phyloP scores from a whole-genome alignment of 176 grass and related monocot genomes.

The Phyllostachys edulis region DNA sequence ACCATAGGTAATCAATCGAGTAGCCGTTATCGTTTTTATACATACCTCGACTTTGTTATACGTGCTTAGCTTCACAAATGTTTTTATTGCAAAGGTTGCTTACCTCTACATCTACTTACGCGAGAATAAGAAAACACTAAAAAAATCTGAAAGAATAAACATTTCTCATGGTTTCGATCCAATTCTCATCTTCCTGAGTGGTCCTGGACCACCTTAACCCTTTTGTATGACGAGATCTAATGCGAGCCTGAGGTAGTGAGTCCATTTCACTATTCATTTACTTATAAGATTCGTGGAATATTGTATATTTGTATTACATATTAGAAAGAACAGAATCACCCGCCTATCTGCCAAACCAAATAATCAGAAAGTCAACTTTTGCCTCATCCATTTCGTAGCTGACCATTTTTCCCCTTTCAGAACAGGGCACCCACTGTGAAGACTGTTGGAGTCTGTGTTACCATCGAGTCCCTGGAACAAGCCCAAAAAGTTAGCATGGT shows the following conservation, averaged over 20 bases:
- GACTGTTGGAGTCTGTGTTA: slow-evolving; percentile 63
- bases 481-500: not conserved
- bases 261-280: slow-evolving; percentile 4
- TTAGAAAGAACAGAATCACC: not conserved
- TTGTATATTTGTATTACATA: slow-evolving; percentile 12
- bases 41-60: no score
- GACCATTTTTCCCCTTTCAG: slow-evolving; percentile 97
- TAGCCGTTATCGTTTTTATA: no score
- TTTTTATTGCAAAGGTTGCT: no score
- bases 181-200: no score
- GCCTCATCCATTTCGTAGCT: slow-evolving; percentile 97
- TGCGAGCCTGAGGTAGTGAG: not conserved
- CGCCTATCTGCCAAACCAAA: not conserved
- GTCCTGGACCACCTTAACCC: no score
- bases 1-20: no score
- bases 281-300: not conserved
- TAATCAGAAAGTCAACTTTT: slow-evolving; percentile 61
- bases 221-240: not conserved
- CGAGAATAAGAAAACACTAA: no score
- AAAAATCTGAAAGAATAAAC: no score
- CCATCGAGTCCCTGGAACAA: slow-evolving; percentile 70
- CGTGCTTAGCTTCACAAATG: no score
- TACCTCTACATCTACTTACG: no score
- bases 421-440: slow-evolving; percentile 82
- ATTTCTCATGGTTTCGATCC: no score